phyloP scores from a whole-genome alignment of 441 rosid genomes.

The Jatropha multifida region DNA sequence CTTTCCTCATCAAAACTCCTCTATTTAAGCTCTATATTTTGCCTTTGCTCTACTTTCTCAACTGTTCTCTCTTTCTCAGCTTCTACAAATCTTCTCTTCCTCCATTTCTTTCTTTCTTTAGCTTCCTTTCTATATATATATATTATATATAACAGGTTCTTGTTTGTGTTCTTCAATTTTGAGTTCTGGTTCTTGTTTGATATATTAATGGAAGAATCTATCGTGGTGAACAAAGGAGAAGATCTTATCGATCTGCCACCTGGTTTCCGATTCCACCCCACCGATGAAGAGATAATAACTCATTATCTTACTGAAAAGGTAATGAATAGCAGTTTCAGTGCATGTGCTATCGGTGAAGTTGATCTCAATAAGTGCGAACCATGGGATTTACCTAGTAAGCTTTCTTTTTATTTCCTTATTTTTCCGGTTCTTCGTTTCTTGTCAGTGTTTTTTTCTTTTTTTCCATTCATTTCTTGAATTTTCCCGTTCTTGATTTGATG shows the following conservation, averaged over 20 bases:
- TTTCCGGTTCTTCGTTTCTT: neutral
- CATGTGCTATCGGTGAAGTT: slow-evolving; percentile 75
- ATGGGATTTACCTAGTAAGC: slow-evolving; percentile 93
- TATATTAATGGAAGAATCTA: slow-evolving; percentile 43
- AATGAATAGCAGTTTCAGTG: slow-evolving; percentile 52
- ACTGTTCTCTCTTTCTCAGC: slow-evolving; percentile 34
- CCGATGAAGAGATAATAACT: slow-evolving; percentile 88
- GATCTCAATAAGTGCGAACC: slow-evolving; percentile 96
- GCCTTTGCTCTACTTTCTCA: slow-evolving; percentile 51
- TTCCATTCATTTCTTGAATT: slow-evolving; percentile 13
- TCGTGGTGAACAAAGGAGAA: slow-evolving; percentile 45
- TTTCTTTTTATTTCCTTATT: neutral
- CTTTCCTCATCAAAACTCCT: slow-evolving; percentile 41
- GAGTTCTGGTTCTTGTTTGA: neutral
- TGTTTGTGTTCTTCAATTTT: neutral
- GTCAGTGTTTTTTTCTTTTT: neutral
- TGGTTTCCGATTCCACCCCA: slow-evolving; percentile 92
- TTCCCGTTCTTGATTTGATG: slow-evolving; percentile 2
- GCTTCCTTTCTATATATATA: neutral
- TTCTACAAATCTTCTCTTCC: slow-evolving; percentile 13
- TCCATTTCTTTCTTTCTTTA: slow-evolving; percentile 10
- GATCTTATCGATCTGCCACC: slow-evolving; percentile 76
- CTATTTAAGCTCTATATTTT: slow-evolving; percentile 51
- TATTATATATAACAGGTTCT: neutral
- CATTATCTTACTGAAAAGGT: slow-evolving; percentile 75